phyloP scores from a whole-genome alignment of 148 eudicot species.

The Polygonum maritimum region DNA sequence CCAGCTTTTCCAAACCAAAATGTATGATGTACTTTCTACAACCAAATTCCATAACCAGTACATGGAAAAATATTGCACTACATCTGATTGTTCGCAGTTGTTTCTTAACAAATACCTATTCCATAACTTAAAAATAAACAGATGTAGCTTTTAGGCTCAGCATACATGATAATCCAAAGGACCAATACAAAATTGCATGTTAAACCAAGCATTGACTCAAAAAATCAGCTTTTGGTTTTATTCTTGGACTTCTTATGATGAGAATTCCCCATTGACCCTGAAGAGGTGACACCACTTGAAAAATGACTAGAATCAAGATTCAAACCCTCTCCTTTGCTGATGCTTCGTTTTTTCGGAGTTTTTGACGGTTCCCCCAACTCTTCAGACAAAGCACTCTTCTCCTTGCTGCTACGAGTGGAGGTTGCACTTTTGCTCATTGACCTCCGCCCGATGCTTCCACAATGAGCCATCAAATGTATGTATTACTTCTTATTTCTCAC shows the following conservation, averaged over 20 bases:
- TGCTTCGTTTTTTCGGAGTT: not conserved
- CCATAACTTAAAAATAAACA: not conserved
- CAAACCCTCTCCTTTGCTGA: conserved; percentile 24
- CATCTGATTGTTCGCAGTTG: not conserved
- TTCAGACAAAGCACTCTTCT: conserved; percentile 34
- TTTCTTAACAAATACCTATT: not conserved
- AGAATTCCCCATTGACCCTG: conserved; percentile 45
- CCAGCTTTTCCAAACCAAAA: not conserved
- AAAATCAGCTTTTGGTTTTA: conserved; percentile 1
- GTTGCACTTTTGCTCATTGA: conserved; percentile 11
- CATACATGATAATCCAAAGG: not conserved
- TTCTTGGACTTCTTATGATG: conserved; percentile 42
- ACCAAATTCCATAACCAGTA: not conserved
- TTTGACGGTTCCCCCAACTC: conserved; percentile 18
- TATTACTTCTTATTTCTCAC: not conserved
- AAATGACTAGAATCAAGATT: not conserved
- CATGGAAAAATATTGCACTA: not conserved
- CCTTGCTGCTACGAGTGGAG: conserved; percentile 28
- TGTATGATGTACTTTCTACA: not conserved
- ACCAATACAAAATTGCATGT: not conserved
- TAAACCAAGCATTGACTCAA: not conserved
- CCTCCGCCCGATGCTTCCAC: conserved; percentile 19
- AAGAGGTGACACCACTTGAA: conserved; percentile 32
- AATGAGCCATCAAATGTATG: not conserved
- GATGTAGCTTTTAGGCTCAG: not conserved